Conservation (phyloP, 371 early-diverging fungal species). For the Apophysomyces ossiformis region DNA sequence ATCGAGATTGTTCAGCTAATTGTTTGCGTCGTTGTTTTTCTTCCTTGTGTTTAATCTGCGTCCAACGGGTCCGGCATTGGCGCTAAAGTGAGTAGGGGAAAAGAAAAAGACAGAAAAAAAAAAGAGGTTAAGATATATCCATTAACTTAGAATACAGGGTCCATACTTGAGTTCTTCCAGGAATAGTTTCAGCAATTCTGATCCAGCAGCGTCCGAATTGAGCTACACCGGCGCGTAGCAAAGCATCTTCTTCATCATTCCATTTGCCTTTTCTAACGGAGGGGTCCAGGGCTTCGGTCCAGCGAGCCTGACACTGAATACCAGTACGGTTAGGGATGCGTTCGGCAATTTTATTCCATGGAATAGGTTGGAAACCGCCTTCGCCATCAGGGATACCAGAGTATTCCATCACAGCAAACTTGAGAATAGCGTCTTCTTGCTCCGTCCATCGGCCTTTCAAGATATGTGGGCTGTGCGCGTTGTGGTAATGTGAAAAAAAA, state of each 20-base stretch:
- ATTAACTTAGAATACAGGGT: background rate
- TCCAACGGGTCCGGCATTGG: constrained; percentile 79
- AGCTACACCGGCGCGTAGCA: constrained; percentile 57
- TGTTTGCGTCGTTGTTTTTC: constrained; percentile 32
- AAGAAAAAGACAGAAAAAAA: background rate
- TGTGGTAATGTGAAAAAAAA: too few relatives aligned
- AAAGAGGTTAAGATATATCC: background rate
- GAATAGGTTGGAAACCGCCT: constrained; percentile 57
- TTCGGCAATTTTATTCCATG: constrained; percentile 66
- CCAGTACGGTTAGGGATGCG: constrained; percentile 66
- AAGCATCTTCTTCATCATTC: constrained; percentile 64
- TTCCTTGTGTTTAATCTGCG: constrained; percentile 61
- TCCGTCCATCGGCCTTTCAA: constrained; percentile 73
- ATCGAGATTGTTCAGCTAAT: constrained; percentile 10
- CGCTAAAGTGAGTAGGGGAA: constrained; percentile 30
- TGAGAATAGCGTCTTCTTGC: constrained; percentile 63
- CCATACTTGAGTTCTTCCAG: constrained; percentile 65
- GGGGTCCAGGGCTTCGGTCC: constrained; percentile 78
- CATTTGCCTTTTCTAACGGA: constrained; percentile 71
- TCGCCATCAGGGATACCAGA: constrained; percentile 50
- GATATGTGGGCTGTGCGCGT: constrained; percentile 53
- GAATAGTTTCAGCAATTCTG: constrained; percentile 69
- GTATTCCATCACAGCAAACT: constrained; percentile 52
- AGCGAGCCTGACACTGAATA: constrained; percentile 77
- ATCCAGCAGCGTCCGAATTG: constrained; percentile 71